These are phyloP conservation scores for Candida coquimbonensis DNA, from an alignment of 805 yeast species.

Conservation along the genomic window DNA sequence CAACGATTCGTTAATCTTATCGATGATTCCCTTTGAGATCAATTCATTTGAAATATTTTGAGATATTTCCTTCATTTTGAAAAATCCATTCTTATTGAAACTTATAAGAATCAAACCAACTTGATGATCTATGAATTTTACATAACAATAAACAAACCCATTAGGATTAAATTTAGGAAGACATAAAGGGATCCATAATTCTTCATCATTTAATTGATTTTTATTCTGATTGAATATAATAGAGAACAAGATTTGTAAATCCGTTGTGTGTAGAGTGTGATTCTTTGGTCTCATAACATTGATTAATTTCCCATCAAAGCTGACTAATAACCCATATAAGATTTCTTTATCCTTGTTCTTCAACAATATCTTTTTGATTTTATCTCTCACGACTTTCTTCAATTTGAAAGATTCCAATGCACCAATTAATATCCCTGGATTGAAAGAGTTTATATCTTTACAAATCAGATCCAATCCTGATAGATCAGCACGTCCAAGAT, in stretches of 20 bases:
- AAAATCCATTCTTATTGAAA: constrained; percentile 69
- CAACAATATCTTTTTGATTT: constrained; percentile 49
- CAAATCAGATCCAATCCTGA: constrained; percentile 63
- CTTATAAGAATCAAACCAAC: constrained; percentile 39
- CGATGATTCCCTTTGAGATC: constrained; percentile 28
- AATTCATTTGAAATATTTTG: constrained; percentile 41
- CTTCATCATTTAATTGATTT: constrained; percentile 39
- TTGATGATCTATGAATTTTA: constrained; percentile 46
- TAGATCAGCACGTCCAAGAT: constrained; percentile 68
- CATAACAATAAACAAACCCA: constrained; percentile 82
- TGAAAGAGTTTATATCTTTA: constrained; percentile 40
- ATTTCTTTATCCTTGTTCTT: constrained; percentile 45
- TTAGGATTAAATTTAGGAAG: constrained; percentile 82
- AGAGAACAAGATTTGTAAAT: constrained; percentile 65
- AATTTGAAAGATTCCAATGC: constrained; percentile 60
- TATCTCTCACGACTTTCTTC: constrained; percentile 47
- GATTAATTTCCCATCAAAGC: constrained; percentile 56
- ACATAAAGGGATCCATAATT: constrained; percentile 91
- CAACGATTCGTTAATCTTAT: constrained; percentile 30
- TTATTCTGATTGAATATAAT: constrained; percentile 48
- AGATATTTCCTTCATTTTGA: constrained; percentile 59
- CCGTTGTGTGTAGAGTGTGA: constrained; percentile 77
- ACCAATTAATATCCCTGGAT: constrained; percentile 56
- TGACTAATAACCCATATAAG: constrained; percentile 69
- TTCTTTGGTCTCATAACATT: constrained; percentile 68